phyloP scores from a whole-genome alignment of 1,284 basidiomycete species.

The Austropuccinia psidii region DNA sequence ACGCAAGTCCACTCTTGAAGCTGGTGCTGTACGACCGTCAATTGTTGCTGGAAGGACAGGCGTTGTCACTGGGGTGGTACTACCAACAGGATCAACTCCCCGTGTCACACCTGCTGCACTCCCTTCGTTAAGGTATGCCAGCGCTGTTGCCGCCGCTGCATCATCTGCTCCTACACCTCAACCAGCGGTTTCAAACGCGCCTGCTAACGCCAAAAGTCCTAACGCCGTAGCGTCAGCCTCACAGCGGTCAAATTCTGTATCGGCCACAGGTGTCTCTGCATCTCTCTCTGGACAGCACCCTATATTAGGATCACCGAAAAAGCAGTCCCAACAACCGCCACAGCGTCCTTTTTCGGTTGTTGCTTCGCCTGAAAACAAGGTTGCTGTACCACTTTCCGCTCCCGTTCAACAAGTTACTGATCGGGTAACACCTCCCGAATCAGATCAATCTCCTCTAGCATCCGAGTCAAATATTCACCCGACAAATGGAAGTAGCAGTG shows the following conservation, averaged over 20 bases:
- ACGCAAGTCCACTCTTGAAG: constrained; percentile 44
- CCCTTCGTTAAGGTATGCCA: constrained; percentile 76
- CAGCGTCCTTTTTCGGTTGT: constrained; percentile 48
- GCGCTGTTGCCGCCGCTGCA: constrained; percentile 80
- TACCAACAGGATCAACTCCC: constrained; percentile 52
- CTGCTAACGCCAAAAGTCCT: constrained; percentile 29
- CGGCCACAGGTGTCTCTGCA: constrained; percentile 40
- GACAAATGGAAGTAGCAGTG: constrained; percentile 25
- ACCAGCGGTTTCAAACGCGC: constrained; percentile 14
- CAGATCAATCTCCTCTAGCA: constrained; percentile 1
- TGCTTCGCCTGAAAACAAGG: constrained; percentile 46
- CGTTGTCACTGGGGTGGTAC: constrained; percentile 38
- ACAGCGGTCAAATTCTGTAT: constrained; percentile 33
- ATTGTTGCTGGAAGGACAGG: constrained; percentile 45
- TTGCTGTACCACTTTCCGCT: constrained; percentile 50
- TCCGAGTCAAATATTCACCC: constrained; percentile 14
- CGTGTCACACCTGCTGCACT: constrained; percentile 52
- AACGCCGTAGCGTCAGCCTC: neutral
- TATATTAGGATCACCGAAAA: constrained; percentile 32
- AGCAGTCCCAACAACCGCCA: constrained; percentile 45
- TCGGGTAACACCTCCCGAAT: neutral
- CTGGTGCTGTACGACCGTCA: constrained; percentile 51
- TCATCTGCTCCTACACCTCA: constrained; percentile 49
- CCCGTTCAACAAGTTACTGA: neutral
- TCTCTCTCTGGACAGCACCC: constrained; percentile 40